Percentiles rank a stretch among this genome's conserved stretches.
Conservation (phyloP, 2,329 filamentous ascomycete species). For the Coniochaeta prunicola region DNA sequence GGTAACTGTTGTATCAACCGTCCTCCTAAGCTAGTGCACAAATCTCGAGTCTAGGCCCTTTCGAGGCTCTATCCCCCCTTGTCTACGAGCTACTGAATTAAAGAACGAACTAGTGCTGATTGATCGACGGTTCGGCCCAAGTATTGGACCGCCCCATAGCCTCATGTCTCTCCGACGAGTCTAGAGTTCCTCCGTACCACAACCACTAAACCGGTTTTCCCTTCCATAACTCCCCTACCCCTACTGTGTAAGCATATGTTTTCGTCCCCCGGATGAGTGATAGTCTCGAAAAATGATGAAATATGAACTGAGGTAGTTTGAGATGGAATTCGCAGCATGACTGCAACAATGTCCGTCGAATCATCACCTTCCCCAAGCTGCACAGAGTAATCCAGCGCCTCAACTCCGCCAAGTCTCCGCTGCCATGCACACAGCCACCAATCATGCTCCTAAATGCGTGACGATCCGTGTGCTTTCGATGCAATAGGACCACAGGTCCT, state of each 20-base stretch:
- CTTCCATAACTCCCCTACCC: background rate
- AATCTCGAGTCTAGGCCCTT: background rate
- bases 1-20: background rate
- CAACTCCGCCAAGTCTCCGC: background rate
- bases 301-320: background rate
- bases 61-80: background rate
- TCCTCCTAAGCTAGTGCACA: background rate
- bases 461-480: background rate
- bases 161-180: background rate
- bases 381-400: background rate
- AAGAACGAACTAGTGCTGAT: background rate
- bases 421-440: constrained; percentile 1
- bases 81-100: background rate
- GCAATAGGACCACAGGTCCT: background rate
- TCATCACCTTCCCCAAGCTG: background rate
- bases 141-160: background rate
- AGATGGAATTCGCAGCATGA: background rate
- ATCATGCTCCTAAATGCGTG: background rate
- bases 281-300: background rate
- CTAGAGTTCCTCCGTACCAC: background rate
- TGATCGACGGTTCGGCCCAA: background rate
- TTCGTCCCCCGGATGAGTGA: background rate
- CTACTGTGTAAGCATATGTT: background rate
- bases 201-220: background rate
- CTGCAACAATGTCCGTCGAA: background rate